Evolutionary conservation across 2,329 filamentous ascomycete species (phyloP).

Genomic region (Bimuria novae-zelandiae): DNA sequence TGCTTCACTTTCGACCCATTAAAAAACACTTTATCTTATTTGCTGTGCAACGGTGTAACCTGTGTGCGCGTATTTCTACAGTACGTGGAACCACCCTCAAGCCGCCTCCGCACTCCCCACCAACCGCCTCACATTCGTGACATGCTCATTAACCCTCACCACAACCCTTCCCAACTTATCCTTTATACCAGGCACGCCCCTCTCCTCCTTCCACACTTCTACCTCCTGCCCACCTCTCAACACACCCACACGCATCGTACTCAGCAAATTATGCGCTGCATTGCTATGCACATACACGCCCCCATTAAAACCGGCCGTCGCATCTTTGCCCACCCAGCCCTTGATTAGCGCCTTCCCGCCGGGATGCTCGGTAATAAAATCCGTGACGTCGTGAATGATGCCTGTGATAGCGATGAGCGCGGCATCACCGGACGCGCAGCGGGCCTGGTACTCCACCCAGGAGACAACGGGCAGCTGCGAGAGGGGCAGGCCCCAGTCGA

Average conservation of each 20-base stretch:
- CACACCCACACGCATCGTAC: slow-evolving; percentile 46
- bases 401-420: slow-evolving; percentile 43
- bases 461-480: slow-evolving; percentile 44
- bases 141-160: slow-evolving; percentile 78
- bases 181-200: slow-evolving; percentile 63
- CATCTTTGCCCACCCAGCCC: slow-evolving; percentile 45
- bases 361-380: slow-evolving; percentile 45
- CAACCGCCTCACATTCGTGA: slow-evolving; percentile 77
- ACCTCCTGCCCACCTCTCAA: slow-evolving; percentile 47
- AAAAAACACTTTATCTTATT: no score
- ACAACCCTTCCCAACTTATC: slow-evolving; percentile 78
- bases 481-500: slow-evolving; percentile 47
- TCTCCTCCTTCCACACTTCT: slow-evolving; percentile 45
- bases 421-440: slow-evolving; percentile 36
- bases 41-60: no score
- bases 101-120: slow-evolving; percentile 80
- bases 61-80: no score
- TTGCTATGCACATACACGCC: slow-evolving; percentile 48
- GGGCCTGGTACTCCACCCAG: slow-evolving; percentile 44
- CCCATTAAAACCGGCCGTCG: slow-evolving; percentile 47
- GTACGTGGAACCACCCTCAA: slow-evolving; percentile 51
- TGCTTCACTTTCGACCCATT: no score
- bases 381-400: slow-evolving; percentile 45
- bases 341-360: slow-evolving; percentile 45
- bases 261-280: slow-evolving; percentile 47